Conservation (phyloP, 2,329 filamentous ascomycete species). For the Falciphora oryzae region DNA sequence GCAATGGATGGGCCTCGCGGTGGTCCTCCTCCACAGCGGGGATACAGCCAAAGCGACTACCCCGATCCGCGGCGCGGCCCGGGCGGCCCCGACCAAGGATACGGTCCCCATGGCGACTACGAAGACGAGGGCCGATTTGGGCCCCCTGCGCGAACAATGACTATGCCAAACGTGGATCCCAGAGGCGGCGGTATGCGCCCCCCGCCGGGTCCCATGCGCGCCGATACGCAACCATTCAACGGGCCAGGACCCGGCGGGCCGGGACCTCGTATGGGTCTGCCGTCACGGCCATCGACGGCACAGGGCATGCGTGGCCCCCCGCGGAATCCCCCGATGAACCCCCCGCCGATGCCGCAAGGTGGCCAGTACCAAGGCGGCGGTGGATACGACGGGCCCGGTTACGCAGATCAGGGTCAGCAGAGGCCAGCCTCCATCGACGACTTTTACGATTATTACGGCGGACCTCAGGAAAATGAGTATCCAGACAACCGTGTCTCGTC, state of each 20-base stretch:
- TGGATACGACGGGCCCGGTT: slow-evolving; percentile 29
- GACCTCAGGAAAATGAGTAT: slow-evolving; percentile 27
- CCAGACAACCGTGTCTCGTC: slow-evolving; percentile 21
- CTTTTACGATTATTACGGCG: slow-evolving; percentile 51
- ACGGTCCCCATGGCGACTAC: slow-evolving; percentile 26
- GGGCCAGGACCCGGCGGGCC: slow-evolving; percentile 38
- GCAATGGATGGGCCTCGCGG: slow-evolving; percentile 25
- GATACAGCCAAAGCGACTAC: slow-evolving; percentile 20
- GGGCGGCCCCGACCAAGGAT: slow-evolving; percentile 24
- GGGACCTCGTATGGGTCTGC: slow-evolving; percentile 40
- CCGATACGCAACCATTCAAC: slow-evolving; percentile 41
- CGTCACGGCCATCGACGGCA: slow-evolving; percentile 51
- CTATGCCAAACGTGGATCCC: slow-evolving; percentile 48
- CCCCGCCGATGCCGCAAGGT: slow-evolving; percentile 27
- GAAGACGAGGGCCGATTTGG: slow-evolving; percentile 37
- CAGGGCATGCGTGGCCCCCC: slow-evolving; percentile 46
- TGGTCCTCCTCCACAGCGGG: slow-evolving; percentile 18
- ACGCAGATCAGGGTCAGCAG: slow-evolving; percentile 27
- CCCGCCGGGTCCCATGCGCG: slow-evolving; percentile 25
- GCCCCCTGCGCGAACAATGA: slow-evolving; percentile 53
- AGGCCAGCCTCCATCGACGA: slow-evolving; percentile 39
- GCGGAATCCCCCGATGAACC: slow-evolving; percentile 40
- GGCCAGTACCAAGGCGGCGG: slow-evolving; percentile 23
- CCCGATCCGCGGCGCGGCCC: slow-evolving; percentile 20
- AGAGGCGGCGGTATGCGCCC: slow-evolving; percentile 28